These are phyloP conservation scores for Sphagnurus paluster DNA, from an alignment of 1,284 basidiomycete species.

Conservation along the genomic window DNA sequence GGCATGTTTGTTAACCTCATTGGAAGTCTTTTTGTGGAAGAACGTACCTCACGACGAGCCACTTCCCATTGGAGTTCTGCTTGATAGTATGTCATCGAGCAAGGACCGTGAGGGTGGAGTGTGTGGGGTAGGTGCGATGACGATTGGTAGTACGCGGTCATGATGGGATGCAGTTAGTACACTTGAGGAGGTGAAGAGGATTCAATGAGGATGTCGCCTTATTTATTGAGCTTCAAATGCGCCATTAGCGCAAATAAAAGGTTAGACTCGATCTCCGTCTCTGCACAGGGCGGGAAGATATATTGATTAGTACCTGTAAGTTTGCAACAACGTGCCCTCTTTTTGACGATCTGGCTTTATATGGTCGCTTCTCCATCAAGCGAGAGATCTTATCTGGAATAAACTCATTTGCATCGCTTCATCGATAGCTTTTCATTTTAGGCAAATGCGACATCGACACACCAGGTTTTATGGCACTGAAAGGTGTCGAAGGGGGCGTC, in stretches of 20 bases:
- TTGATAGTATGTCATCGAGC: constrained; percentile 6
- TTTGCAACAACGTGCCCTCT: background rate
- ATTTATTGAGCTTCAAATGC: too few relatives aligned
- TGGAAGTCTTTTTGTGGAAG: background rate
- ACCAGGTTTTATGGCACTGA: background rate
- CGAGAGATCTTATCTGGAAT: constrained; percentile 4
- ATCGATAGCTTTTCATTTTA: background rate
- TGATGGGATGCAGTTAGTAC: too few relatives aligned
- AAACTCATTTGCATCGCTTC: constrained; percentile 1
- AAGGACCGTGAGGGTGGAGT: background rate
- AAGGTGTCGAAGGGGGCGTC: background rate
- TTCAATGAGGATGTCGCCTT: too few relatives aligned
- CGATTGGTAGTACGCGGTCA: too few relatives aligned
- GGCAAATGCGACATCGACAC: background rate
- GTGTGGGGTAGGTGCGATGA: background rate
- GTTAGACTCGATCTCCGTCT: constrained; percentile 11
- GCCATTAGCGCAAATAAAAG: too few relatives aligned
- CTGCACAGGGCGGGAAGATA: background rate
- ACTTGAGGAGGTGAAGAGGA: too few relatives aligned
- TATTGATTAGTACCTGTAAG: constrained; percentile 1
- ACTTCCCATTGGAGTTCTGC: constrained; percentile 14
- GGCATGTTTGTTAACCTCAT: background rate
- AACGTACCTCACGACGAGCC: constrained; percentile 10
- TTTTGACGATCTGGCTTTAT: constrained; percentile 1
- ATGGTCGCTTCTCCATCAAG: background rate